Percentiles rank a stretch among this genome's conserved stretches.
These are phyloP conservation scores for Mycena pura DNA, from an alignment of 768 basidiomycete species.

Conservation along the genomic window DNA sequence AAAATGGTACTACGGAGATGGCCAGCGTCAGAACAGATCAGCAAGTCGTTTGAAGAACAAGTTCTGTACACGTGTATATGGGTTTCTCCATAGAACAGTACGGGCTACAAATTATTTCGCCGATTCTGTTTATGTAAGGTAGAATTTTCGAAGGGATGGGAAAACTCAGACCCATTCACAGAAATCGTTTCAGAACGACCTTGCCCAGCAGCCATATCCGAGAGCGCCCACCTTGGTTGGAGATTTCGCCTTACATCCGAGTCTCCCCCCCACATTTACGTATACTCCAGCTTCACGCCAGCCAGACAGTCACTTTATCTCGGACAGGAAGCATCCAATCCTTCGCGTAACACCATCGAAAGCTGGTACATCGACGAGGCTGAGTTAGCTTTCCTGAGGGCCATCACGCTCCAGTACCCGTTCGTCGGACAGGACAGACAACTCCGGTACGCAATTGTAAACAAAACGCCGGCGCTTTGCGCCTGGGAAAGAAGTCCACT, in stretches of 20 bases:
- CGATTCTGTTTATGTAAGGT: conserved; percentile 9
- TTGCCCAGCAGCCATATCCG: conserved; percentile 1
- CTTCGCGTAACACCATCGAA: conserved; percentile 1
- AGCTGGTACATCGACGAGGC: conserved; percentile 6
- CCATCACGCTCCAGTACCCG: not conserved
- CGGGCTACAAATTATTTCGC: conserved; percentile 9
- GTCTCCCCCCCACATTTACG: not conserved
- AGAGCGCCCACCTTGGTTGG: not conserved
- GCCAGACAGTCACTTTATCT: conserved; percentile 8
- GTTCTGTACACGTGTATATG: conserved; percentile 9
- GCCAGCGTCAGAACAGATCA: conserved; percentile 9
- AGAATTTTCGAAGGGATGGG: conserved; percentile 6
- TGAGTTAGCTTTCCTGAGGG: conserved; percentile 2
- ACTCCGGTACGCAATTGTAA: conserved; percentile 6
- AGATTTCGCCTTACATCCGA: not conserved
- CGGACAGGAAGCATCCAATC: conserved; percentile 6
- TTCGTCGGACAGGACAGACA: conserved; percentile 8
- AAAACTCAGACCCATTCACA: conserved; percentile 9
- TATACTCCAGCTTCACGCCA: conserved; percentile 5
- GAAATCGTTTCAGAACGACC: conserved; percentile 1
- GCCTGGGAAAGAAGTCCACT: no score
- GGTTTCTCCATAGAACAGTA: conserved; percentile 5
- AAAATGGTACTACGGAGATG: conserved; percentile 4
- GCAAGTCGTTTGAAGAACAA: conserved; percentile 12
- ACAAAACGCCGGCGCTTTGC: no score